Base-by-base conservation (phyloP, 2,329 filamentous ascomycete species). In the Colletotrichum tanaceti region DNA sequence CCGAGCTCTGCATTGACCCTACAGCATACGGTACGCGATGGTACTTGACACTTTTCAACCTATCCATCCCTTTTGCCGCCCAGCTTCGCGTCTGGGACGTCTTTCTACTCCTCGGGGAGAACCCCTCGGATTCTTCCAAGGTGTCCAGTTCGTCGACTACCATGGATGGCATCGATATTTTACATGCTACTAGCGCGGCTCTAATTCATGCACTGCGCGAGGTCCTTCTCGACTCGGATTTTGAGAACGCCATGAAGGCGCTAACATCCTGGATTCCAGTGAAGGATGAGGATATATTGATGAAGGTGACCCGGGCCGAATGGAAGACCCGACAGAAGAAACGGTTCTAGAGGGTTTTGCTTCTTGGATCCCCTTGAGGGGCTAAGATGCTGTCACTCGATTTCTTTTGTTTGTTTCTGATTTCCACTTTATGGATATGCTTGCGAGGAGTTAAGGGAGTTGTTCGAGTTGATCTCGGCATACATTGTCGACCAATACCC, bases 31-130 rank as follows among this genome's bases (percentile, higher is more conserved):
- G 94, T 39, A 98, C 95, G 4, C 87, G 94, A 60, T 99, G 96
- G 96, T 99, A 99, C 77, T 85, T 99, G 59, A 99, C 96, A 2
- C 85, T 99, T 10, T 99, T 99, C 86, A 98, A 98, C 80, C 91
- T 98, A 75, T 97, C 93, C 18, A 93, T 99, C 59, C 96, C 96
- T 0, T 99, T 98, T 75, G 87, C 93, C 0, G 94, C 95, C 4
- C 96, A 98, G 79, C 89, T 99, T 43, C 91, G 96, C 57, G 92
- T 99, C 18, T 99, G 96, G 96, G 96, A 99, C 76, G 92, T 98
- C 1, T 98, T 98, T 80, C 93, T 99, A 87, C 88, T 99, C 16
- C 87, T 98, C 14, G 96, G 95, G 54, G 93, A 95, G 73, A 85
- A 86, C 11, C 84, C 89, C n/a, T 83, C 85, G 2, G 71, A 50